Percentiles rank a stretch among this genome's conserved stretches.
These are phyloP conservation scores for Kodamaea lidongshanica DNA, from an alignment of 805 yeast genomes.

Conservation along the genomic window DNA sequence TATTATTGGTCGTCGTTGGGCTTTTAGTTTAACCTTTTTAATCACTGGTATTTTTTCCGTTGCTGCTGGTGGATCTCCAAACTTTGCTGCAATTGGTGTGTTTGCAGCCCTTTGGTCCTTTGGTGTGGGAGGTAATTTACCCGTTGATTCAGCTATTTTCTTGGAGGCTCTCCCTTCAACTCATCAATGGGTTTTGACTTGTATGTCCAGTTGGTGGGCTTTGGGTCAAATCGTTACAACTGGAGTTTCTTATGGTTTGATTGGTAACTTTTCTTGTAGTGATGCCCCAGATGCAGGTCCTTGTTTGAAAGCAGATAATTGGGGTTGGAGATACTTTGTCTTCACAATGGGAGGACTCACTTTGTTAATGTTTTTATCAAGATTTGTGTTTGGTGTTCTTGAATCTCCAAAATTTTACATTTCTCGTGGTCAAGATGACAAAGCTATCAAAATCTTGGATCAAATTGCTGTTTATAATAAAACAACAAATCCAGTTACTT, in stretches of 20 bases:
- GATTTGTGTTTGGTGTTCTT: conserved; percentile 36
- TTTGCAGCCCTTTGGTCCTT: conserved; percentile 22
- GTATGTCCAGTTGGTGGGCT: conserved; percentile 43
- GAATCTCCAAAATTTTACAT: conserved; percentile 55
- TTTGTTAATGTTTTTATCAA: conserved; percentile 23
- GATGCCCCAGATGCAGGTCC: conserved; percentile 16
- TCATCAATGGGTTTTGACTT: conserved; percentile 21
- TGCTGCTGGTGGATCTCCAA: conserved; percentile 19
- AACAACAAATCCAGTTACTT: conserved; percentile 33
- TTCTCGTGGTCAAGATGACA: conserved; percentile 46
- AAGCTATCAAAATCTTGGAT: conserved; percentile 39
- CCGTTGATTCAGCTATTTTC: conserved; percentile 22
- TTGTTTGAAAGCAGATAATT: conserved; percentile 42
- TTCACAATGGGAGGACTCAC: conserved; percentile 48
- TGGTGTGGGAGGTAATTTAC: conserved; percentile 23
- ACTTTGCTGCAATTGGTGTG: conserved; percentile 17
- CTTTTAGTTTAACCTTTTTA: conserved; percentile 20
- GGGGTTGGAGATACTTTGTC: conserved; percentile 57
- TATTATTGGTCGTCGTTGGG: conserved; percentile 23
- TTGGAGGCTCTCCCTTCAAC: conserved; percentile 20
- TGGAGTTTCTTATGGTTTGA: conserved; percentile 50
- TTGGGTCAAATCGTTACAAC: conserved; percentile 52
- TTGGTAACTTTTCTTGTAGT: conserved; percentile 44
- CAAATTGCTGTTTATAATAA: conserved; percentile 43
- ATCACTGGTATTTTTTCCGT: conserved; percentile 20